phyloP scores from a whole-genome alignment of 306 rosid genomes.

The Lupinus albus region DNA sequence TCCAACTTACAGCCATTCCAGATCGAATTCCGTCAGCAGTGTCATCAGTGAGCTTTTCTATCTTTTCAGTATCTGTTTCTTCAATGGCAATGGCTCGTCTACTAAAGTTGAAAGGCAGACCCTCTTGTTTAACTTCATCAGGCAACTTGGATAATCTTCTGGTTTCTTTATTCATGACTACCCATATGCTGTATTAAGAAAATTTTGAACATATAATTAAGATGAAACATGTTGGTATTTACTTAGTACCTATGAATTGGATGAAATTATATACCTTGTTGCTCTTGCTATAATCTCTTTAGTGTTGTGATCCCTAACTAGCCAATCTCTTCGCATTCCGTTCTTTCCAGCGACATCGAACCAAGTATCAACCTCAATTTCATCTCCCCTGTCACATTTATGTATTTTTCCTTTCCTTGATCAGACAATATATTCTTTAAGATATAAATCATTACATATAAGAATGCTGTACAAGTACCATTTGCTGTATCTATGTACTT shows the following conservation, averaged over 20 bases:
- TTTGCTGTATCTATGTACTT: constrained; percentile 68
- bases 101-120: constrained; percentile 55
- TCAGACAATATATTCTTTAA: neutral
- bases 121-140: constrained; percentile 66
- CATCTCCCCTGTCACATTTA: constrained; percentile 65
- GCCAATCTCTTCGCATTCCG: constrained; percentile 71
- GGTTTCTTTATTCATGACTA: constrained; percentile 71
- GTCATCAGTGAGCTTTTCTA: constrained; percentile 63
- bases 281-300: constrained; percentile 68
- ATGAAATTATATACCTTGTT: constrained; percentile 53
- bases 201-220: neutral
- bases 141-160: constrained; percentile 69
- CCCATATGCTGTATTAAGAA: constrained; percentile 61
- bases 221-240: neutral
- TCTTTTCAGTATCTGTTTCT: constrained; percentile 54
- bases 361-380: constrained; percentile 79
- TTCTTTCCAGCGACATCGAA: constrained; percentile 69
- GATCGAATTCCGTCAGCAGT: constrained; percentile 57
- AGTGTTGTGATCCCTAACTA: constrained; percentile 60
- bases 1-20: constrained; percentile 61
- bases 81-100: constrained; percentile 53
- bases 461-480: constrained; percentile 45
- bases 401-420: neutral
- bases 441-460: neutral
- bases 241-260: neutral